Conservation (phyloP, 257 asterid genomes). For the Solanum paucissectum region DNA sequence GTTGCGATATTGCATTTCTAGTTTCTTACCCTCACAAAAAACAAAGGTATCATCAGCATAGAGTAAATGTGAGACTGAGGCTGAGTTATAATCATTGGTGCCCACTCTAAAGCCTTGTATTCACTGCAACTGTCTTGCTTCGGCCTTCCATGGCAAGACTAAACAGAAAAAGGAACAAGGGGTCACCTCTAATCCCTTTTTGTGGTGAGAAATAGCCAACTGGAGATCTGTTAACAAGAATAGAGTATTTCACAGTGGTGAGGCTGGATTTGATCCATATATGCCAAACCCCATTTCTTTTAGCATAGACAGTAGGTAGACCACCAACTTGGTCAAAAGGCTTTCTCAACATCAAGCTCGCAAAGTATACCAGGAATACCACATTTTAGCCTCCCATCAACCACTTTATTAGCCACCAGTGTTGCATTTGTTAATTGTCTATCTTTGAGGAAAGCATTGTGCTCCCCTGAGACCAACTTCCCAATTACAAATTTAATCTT, state of each 20-base stretch:
- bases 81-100: background rate
- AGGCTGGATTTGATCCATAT: background rate
- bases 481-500: background rate
- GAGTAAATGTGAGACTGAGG: background rate
- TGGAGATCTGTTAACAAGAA: background rate
- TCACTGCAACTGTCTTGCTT: background rate
- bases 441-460: background rate
- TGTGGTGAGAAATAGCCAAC: background rate
- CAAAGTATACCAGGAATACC: background rate
- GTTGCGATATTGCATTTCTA: background rate
- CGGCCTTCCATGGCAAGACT: background rate
- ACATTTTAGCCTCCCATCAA: background rate
- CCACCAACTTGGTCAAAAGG: background rate
- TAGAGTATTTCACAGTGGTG: background rate
- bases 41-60: no score
- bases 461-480: background rate
- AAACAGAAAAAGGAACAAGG: background rate
- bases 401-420: background rate
- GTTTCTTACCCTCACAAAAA: background rate
- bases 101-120: background rate
- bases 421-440: background rate
- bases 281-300: background rate
- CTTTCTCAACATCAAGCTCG: background rate
- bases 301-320: background rate
- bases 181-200: background rate